A percentile compares a stretch with the other conserved stretches of the same genome.
These are phyloP conservation scores for Penicillium antarcticum DNA, from an alignment of 495 filamentous ascomycete species.

Conservation along the genomic window DNA sequence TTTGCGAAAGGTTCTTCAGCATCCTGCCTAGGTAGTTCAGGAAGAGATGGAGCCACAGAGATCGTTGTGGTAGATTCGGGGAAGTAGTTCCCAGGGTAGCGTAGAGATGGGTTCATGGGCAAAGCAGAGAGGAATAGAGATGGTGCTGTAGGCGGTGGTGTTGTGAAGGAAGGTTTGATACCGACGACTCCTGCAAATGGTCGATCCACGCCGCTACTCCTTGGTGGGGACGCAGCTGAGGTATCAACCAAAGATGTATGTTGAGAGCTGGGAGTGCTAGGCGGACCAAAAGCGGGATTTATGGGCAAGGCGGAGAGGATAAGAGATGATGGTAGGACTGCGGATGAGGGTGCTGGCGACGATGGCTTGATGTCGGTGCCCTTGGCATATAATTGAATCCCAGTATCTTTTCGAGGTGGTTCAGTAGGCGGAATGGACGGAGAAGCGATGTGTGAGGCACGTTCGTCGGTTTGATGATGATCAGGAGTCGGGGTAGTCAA, in stretches of 20 bases:
- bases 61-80: no score
- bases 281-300: neutral
- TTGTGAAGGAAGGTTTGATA: neutral
- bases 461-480: neutral
- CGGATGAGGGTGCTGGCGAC: neutral
- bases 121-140: constrained; percentile 10
- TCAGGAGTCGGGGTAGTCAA: neutral
- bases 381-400: neutral
- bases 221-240: neutral
- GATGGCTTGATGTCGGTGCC: no score
- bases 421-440: neutral
- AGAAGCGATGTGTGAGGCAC: neutral
- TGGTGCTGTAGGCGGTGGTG: constrained; percentile 11
- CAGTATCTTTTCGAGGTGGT: neutral
- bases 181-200: neutral
- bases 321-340: constrained; percentile 4
- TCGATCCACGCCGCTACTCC: neutral
- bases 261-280: neutral
- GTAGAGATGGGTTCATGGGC: constrained; percentile 21
- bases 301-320: constrained; percentile 10
- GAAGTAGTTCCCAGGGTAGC: no score
- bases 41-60: no score
- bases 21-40: no score
- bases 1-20: no score
- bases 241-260: neutral